Evolutionary conservation across 371 early-diverging fungal genomes (phyloP).

Genomic region (Chytridium lagenaria): DNA sequence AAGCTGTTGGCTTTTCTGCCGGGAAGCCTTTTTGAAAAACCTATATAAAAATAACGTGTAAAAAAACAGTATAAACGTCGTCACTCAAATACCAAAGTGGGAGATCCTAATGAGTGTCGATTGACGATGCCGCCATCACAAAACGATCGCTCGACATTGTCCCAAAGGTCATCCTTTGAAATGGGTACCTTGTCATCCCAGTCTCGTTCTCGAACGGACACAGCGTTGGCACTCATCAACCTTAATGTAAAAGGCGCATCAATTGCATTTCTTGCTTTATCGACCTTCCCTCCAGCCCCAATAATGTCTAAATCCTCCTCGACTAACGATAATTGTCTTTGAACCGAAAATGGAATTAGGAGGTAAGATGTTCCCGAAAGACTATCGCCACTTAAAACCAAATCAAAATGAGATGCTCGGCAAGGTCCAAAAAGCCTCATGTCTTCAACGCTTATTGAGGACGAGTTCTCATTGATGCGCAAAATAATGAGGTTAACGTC

Average conservation of each 20-base stretch:
- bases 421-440: slow-evolving; percentile 32
- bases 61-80: too few species aligned
- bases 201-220: slow-evolving; percentile 13
- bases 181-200: background rate
- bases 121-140: slow-evolving; percentile 12
- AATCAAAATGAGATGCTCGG: slow-evolving; percentile 31
- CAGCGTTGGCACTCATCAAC: slow-evolving; percentile 27
- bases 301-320: slow-evolving; percentile 23
- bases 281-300: slow-evolving; percentile 27
- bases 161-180: slow-evolving; percentile 21
- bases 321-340: slow-evolving; percentile 22
- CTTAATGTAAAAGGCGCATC: slow-evolving; percentile 27
- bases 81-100: slow-evolving; percentile 18
- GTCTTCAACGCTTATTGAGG: slow-evolving; percentile 16
- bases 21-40: background rate
- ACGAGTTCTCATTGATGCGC: background rate
- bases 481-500: slow-evolving; percentile 26
- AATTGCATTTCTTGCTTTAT: background rate
- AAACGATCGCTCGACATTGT: slow-evolving; percentile 17
- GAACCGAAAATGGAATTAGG: slow-evolving; percentile 29
- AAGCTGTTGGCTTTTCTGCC: background rate
- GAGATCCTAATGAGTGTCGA: slow-evolving; percentile 15
- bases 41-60: slow-evolving; percentile 14
- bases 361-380: slow-evolving; percentile 15
- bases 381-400: slow-evolving; percentile 19